Evolutionary conservation across 2,329 filamentous ascomycete species (phyloP).

Genomic region (Xylaria sp.): DNA sequence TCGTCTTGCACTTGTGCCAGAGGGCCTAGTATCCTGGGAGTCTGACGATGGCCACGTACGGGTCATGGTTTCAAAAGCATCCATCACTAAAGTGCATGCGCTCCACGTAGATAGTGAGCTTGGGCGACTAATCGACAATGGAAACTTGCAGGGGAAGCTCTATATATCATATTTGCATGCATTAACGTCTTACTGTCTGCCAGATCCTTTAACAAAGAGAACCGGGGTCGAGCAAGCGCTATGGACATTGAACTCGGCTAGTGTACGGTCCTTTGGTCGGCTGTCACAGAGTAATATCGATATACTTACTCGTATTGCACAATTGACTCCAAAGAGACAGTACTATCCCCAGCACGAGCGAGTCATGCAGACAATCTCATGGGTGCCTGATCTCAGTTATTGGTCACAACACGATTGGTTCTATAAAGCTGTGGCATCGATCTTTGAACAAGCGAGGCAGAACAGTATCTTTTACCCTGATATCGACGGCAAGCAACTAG

Average conservation of each 20-base stretch:
- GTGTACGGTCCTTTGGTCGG: conserved; percentile 20
- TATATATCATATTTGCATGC: conserved; percentile 61
- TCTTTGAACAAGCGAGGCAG: conserved; percentile 15
- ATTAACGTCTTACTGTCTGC: conserved; percentile 65
- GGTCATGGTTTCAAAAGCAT: conserved; percentile 9
- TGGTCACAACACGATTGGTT: conserved; percentile 22
- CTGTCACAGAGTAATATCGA: conserved; percentile 19
- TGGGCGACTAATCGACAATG: conserved; percentile 20
- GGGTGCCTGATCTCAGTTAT: conserved; percentile 4
- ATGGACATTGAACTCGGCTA: conserved; percentile 56
- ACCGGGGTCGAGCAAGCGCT: conserved; percentile 72
- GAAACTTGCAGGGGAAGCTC: conserved; percentile 25
- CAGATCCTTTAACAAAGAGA: conserved; percentile 65
- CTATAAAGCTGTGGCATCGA: conserved; percentile 4
- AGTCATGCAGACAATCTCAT: conserved; percentile 24
- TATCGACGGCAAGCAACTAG: background rate
- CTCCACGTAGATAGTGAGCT: conserved; percentile 13
- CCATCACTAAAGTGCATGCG: conserved; percentile 15
- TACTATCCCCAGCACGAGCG: conserved; percentile 15
- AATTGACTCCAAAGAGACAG: conserved; percentile 7
- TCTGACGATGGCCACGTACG: conserved; percentile 4
- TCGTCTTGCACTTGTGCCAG: conserved; percentile 22
- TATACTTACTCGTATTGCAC: background rate
- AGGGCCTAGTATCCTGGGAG: conserved; percentile 22
- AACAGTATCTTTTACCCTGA: conserved; percentile 24